Evolutionary conservation across 148 eudicot genomes (phyloP), one percentile per base, ranked within the genome.

Genomic region (Rhododendron vialii): DNA sequence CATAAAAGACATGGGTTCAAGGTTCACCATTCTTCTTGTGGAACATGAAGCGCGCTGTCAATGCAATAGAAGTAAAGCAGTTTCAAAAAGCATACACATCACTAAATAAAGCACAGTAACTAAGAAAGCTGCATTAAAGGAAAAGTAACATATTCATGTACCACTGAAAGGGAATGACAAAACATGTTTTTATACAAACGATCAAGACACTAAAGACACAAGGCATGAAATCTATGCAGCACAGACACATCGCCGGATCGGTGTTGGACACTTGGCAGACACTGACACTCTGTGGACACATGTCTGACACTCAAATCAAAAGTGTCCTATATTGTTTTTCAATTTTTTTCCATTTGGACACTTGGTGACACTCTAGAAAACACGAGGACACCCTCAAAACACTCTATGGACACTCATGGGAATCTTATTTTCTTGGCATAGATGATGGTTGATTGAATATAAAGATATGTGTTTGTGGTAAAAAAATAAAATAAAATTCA

Each of bases 11-110:
- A 86, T 87, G 1, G 89, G 92, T 86, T 93, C 99, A 87, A 92
- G 88, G 87, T 88, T 92, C 86, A 90, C 91, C 88, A 88, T 92
- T 81, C 95, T 93, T 87, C 98, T 89, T 50, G 90, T 86, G 53
- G 92, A 83, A 90, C 85, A 95, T 7, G 95, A 86, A 55, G 87
- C 87, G n/a, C 93, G 94, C 98, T 96, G 95, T 92, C 88, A 88
- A 80, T 20, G 47, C 80, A 84, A 84, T 84, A 78, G 36, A 86
- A 85, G 9, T 26, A 36, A 73, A 75, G 24, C 11, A 53, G 43
- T 53, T 35, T 78, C 51, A 30, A 20, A 38, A 84, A 33, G 67
- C 48, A 71, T 35, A 48, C 12, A 35, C 4, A 30, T 73, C 7
- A 24, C 63, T 20, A 50, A 2, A 26, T 20, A 47, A 69, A 50